Percentiles rank a stretch among this genome's conserved stretches.
These are phyloP conservation scores for Teratosphaeria viscida DNA, from an alignment of 2,329 filamentous ascomycete genomes.

Conservation along the genomic window DNA sequence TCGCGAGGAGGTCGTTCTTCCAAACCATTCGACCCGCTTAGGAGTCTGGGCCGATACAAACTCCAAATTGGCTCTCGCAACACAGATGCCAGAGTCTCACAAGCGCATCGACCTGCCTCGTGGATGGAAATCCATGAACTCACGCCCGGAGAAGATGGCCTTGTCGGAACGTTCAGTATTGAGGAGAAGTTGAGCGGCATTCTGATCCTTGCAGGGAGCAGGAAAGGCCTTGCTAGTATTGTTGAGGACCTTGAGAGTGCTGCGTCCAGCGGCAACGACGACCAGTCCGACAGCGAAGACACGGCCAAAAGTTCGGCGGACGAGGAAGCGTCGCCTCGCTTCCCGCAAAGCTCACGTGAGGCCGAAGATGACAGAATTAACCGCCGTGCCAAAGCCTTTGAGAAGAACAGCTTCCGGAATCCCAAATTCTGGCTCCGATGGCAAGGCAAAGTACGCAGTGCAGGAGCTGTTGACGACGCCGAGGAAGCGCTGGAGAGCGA, in stretches of 20 bases:
- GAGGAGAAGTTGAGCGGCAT: background rate
- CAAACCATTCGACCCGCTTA: background rate
- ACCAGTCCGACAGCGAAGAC: background rate
- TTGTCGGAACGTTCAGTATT: slow-evolving; percentile 3
- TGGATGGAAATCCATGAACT: slow-evolving; percentile 8
- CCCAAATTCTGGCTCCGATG: slow-evolving; percentile 10
- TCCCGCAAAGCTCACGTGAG: slow-evolving; percentile 1
- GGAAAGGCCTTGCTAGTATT: slow-evolving; percentile 4
- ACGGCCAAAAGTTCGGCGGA: background rate
- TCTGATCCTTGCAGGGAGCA: slow-evolving; percentile 6
- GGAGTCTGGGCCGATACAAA: background rate
- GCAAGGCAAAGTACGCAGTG: slow-evolving; percentile 1
- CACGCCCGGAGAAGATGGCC: background rate
- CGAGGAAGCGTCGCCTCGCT: slow-evolving; percentile 1
- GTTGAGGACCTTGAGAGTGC: slow-evolving; percentile 1
- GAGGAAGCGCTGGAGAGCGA: slow-evolving; percentile 1
- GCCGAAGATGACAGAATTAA: background rate
- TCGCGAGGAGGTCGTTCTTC: background rate
- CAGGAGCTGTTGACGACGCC: background rate
- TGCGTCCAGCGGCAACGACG: background rate
- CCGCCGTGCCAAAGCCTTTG: background rate
- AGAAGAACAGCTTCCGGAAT: slow-evolving; percentile 1
- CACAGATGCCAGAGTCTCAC: background rate
- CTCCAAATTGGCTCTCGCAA: background rate
- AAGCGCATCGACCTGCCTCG: background rate